A percentile compares a stretch with the other conserved stretches of the same genome.
phyloP scores from a whole-genome alignment of 305 asterid species.

The Ajuga reptans region DNA sequence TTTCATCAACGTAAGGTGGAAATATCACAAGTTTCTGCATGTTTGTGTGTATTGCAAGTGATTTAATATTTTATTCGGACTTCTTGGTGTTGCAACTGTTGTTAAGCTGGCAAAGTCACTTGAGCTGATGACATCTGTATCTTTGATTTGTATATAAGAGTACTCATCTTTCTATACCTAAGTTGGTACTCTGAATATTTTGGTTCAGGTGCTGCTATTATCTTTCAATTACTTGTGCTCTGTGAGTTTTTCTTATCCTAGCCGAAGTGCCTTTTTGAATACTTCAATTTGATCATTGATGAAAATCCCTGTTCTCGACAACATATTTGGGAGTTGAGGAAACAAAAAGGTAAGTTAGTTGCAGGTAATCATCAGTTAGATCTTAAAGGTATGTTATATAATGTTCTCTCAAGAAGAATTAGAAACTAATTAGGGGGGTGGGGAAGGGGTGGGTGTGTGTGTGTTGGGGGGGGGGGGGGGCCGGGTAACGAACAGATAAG shows the following conservation, averaged over 20 bases:
- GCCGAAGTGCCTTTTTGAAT: constrained; percentile 28
- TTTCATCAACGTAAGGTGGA: background rate
- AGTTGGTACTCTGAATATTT: constrained; percentile 43
- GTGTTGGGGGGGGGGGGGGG: no score
- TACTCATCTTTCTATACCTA: constrained; percentile 27
- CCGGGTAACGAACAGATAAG: no score
- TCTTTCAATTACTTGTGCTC: constrained; percentile 47
- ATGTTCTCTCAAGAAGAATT: constrained; percentile 10
- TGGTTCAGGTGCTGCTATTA: constrained; percentile 61
- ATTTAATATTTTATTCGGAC: background rate
- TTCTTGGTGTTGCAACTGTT: background rate
- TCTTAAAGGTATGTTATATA: constrained; percentile 6
- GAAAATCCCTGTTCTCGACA: constrained; percentile 24
- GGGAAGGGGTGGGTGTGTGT: no score
- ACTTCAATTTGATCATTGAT: constrained; percentile 21
- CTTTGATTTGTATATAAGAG: constrained; percentile 12
- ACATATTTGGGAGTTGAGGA: constrained; percentile 20
- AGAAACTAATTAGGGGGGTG: background rate
- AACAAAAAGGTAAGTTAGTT: constrained; percentile 21
- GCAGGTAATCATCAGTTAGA: constrained; percentile 13
- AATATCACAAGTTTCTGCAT: background rate
- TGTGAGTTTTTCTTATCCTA: constrained; percentile 58
- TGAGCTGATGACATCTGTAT: constrained; percentile 16
- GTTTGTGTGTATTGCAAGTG: background rate
- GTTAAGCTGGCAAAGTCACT: constrained; percentile 1